These are phyloP conservation scores for Meyerozyma carpophila DNA, from an alignment of 1,139 yeast genomes.

Conservation along the genomic window DNA sequence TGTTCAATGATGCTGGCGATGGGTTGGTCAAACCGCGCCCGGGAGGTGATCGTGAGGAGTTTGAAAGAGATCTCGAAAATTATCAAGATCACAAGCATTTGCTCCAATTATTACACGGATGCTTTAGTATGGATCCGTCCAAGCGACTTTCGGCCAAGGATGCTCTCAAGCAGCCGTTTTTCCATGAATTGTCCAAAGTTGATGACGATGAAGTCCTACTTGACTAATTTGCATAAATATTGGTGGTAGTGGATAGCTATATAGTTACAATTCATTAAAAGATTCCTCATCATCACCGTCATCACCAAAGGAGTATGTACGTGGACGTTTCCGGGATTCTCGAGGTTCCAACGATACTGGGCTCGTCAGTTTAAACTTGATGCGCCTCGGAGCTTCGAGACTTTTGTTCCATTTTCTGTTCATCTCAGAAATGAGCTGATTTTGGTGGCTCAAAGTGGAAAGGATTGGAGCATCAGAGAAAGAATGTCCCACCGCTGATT, in stretches of 20 bases:
- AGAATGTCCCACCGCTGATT: background rate
- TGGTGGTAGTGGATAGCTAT: background rate
- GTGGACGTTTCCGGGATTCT: conserved; percentile 14
- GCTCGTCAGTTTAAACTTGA: background rate
- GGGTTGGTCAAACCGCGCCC: conserved; percentile 20
- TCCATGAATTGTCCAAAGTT: conserved; percentile 31
- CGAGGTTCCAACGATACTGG: background rate
- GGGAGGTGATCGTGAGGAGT: conserved; percentile 10
- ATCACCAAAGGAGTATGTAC: conserved; percentile 17
- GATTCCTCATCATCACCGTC: conserved; percentile 11
- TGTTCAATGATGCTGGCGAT: conserved; percentile 23
- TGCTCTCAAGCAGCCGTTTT: conserved; percentile 51
- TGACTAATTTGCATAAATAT: conserved; percentile 1
- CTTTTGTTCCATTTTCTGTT: conserved; percentile 34
- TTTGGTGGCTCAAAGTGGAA: conserved; percentile 22
- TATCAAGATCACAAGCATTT: conserved; percentile 41
- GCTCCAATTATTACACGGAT: conserved; percentile 46
- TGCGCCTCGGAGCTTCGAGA: background rate
- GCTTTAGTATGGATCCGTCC: conserved; percentile 53
- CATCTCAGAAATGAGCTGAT: conserved; percentile 28
- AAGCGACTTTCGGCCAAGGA: conserved; percentile 53
- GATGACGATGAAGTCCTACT: conserved; percentile 37
- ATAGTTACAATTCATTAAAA: conserved; percentile 5
- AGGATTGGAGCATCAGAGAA: conserved; percentile 8
- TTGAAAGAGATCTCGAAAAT: conserved; percentile 18